Evolutionary conservation across 495 filamentous ascomycete species (phyloP).

Genomic region (Penicillium salamii): DNA sequence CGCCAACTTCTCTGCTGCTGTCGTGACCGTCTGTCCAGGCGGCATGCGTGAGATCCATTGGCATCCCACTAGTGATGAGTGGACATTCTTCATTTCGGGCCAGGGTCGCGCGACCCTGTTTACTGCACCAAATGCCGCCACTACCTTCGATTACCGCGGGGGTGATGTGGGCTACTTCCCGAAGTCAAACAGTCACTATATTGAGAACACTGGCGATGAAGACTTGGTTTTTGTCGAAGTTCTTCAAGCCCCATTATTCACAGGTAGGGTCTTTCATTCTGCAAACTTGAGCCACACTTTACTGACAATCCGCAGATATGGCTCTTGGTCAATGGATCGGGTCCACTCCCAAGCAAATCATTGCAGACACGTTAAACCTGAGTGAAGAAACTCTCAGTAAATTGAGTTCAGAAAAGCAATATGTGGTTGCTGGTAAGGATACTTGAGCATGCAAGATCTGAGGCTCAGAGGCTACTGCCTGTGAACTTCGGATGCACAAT

Average conservation of each 20-base stretch:
- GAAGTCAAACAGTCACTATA: slow-evolving; percentile 61
- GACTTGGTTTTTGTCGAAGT: slow-evolving; percentile 71
- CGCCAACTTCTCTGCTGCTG: slow-evolving; percentile 56
- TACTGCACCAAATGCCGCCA: slow-evolving; percentile 51
- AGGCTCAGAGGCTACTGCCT: too few relatives aligned
- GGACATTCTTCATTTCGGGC: slow-evolving; percentile 72
- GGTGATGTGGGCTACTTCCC: slow-evolving; percentile 74
- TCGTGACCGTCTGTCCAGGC: slow-evolving; percentile 66
- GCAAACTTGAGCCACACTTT: slow-evolving; percentile 1
- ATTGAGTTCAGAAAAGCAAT: slow-evolving; percentile 61
- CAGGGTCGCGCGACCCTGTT: slow-evolving; percentile 66
- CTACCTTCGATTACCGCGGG: slow-evolving; percentile 73
- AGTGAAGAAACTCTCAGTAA: slow-evolving; percentile 50
- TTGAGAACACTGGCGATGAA: slow-evolving; percentile 70
- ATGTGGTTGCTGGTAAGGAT: slow-evolving; percentile 45
- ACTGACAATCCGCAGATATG: slow-evolving; percentile 42
- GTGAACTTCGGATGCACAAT: too few relatives aligned
- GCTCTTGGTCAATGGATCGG: slow-evolving; percentile 64
- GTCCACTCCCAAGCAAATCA: slow-evolving; percentile 60
- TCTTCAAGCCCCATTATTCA: slow-evolving; percentile 63
- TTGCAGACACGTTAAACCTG: slow-evolving; percentile 60
- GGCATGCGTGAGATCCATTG: slow-evolving; percentile 80
- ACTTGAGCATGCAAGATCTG: background rate
- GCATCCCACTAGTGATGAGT: slow-evolving; percentile 74
- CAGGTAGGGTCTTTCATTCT: slow-evolving; percentile 36